A percentile compares a stretch with the other conserved stretches of the same genome.
Evolutionary conservation across 257 asterid genomes (phyloP).

Genomic region (Capsicum pubescens): DNA sequence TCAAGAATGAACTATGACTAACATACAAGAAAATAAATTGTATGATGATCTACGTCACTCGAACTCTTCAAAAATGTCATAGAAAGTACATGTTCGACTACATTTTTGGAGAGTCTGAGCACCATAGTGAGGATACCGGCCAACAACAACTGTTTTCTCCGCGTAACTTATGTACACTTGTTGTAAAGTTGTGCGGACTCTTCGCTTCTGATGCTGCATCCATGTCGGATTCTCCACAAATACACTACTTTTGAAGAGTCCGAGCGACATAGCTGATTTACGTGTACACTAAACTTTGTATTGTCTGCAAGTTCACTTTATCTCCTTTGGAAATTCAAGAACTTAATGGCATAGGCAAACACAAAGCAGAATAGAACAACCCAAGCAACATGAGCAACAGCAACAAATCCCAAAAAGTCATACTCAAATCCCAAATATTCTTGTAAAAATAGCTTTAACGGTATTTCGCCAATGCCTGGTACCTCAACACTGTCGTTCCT

Average conservation of each 20-base stretch:
- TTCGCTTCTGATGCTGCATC: too few species aligned
- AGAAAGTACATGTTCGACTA: background rate
- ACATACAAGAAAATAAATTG: background rate
- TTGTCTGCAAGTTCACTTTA: conserved; percentile 13
- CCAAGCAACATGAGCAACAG: conserved; percentile 52
- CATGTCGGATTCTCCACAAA: background rate
- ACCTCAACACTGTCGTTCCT: conserved; percentile 36
- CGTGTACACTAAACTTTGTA: background rate
- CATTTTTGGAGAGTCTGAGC: too few species aligned
- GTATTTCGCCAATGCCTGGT: conserved; percentile 50
- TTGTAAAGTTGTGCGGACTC: too few species aligned
- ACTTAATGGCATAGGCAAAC: conserved; percentile 53
- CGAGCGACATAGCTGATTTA: background rate
- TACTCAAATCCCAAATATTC: conserved; percentile 53
- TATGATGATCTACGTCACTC: background rate
- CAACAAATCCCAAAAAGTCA: conserved; percentile 72
- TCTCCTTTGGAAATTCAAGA: conserved; percentile 59
- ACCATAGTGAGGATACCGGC: too few species aligned
- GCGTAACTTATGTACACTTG: too few species aligned
- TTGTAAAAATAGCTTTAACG: conserved; percentile 52
- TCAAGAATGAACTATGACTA: background rate
- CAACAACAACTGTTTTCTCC: too few species aligned
- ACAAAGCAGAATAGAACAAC: conserved; percentile 39
- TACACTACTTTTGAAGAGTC: background rate
- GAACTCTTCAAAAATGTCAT: background rate